Evolutionary conservation across 1,284 basidiomycete species (phyloP), one percentile per base, ranked within the genome.

Genomic region (Cutaneotrichosporon dermatis): DNA sequence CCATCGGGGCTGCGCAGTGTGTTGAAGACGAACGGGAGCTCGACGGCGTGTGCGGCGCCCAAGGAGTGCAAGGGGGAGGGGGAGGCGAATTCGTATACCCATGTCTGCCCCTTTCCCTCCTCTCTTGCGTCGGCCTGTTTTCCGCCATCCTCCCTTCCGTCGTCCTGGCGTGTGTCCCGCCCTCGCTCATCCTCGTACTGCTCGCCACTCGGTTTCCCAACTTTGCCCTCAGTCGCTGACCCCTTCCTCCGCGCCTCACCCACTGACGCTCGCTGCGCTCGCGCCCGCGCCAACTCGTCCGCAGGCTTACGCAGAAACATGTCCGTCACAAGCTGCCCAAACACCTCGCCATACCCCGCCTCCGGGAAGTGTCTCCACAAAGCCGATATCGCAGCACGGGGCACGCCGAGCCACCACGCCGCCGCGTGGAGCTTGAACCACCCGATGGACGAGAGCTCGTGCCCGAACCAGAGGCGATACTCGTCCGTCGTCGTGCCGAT

Each of bases 51-150:
- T 12, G 54, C 54, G 6, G 54, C 54, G 16, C 54, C n/a, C 3
- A 55, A 45, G 12, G 39, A 16, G 37, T 37, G 44, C 8, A 39
- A 16, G 4, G 36, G 45, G 4, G 12, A n/a, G 25, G 4, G 16
- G 41, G 41, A 53, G 8, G 54, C 54, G 37, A 55, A 55, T 45
- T 55, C 54, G 54, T 55, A 55, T 37, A 55, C 43, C 44, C 37
- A 55, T 3, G 53, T 46, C n/a, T 15, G 8, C 10, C 12, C 16
- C 2, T 4, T 1, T 10, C 37, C 10, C 2, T 39, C 25, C n/a
- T n/a, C n/a, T n/a, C n/a, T n/a, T n/a, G n/a, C n/a, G n/a, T n/a
- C n/a, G n/a, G n/a, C n/a, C n/a, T n/a, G n/a, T n/a, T n/a, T n/a
- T n/a, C n/a, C n/a, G n/a, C n/a, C n/a, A n/a, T n/a, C n/a, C n/a